Evolutionary conservation across 441 rosid genomes (phyloP), one percentile per base, ranked within the genome.

Genomic region (Biscutella laevigata): DNA sequence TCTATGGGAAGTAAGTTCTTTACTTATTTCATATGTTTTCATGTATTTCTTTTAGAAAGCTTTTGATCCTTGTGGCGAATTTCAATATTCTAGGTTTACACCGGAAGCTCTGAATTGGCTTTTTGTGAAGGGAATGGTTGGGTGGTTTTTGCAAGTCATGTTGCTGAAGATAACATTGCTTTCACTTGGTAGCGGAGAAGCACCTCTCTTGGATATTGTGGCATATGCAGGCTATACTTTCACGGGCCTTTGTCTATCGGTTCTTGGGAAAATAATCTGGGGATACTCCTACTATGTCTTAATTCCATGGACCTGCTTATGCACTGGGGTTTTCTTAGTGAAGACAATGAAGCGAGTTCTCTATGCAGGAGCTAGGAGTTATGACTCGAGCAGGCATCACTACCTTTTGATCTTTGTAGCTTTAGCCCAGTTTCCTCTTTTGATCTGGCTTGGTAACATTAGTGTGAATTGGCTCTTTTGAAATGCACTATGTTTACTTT

Each of bases 261-360:
- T 82, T 27, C 61, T 82, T 4, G 89, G 95, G 29, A 82, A 66
- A 74, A 78, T 86, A 29, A 30, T 79, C 9, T 74, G 74, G 64
- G 73, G 78, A 35, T 86, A 80, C 68, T 75, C 83, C 0, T 90
- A 86, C 79, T 86, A 86, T 65, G 67, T 72, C 54, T 46, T 90
- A 71, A 77, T 90, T 85, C 91, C 86, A 1, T 76, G 86, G 82
- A 67, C 87, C 35, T 84, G 86, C 75, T 63, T 90, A 13, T 87
- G 92, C 69, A 79, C 81, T 67, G 96, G 88, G 16, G 61, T 79
- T 52, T 86, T 90, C 78, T 69, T 86, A 77, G 92, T 84, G 55
- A 86, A 86, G 82, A 86, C 94, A 0, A 84, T 82, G 91, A 86
- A 84, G 71, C 76, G 96, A 66, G 96, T 87, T 20, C 88, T 87